Percentiles rank a stretch among this genome's conserved stretches.
phyloP scores from a whole-genome alignment of 2,329 filamentous ascomycete genomes.

The Alternaria brassicicola region DNA sequence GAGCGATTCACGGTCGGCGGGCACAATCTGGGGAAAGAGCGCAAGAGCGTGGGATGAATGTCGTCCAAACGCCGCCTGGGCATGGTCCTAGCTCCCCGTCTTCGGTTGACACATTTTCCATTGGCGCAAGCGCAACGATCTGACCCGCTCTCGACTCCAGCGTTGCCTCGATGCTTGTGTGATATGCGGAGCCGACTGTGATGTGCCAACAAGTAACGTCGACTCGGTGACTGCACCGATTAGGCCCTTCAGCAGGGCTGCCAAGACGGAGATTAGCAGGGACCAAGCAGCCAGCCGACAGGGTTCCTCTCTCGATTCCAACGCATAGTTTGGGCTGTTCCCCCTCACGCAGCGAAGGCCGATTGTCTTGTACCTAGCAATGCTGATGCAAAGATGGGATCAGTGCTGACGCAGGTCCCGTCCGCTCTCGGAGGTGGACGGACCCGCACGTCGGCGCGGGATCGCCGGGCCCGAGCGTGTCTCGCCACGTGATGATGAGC shows the following conservation, averaged over 20 bases:
- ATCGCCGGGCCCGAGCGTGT: slow-evolving; percentile 2
- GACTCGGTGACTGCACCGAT: slow-evolving; percentile 5
- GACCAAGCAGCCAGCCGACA: not conserved
- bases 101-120: slow-evolving; percentile 24
- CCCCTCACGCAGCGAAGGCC: not conserved
- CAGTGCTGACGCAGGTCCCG: slow-evolving; percentile 7
- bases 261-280: not conserved
- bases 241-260: not conserved
- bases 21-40: slow-evolving; percentile 39
- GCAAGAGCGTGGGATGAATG: slow-evolving; percentile 35
- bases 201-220: slow-evolving; percentile 9
- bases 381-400: not conserved
- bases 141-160: slow-evolving; percentile 6
- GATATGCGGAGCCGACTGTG: not conserved
- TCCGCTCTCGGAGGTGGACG: too few species aligned
- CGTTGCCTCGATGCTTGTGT: not conserved
- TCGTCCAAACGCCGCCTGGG: slow-evolving; percentile 17
- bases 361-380: not conserved
- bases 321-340: not conserved
- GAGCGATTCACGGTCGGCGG: slow-evolving; percentile 19
- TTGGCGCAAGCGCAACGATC: slow-evolving; percentile 17
- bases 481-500: slow-evolving; percentile 19
- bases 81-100: slow-evolving; percentile 25
- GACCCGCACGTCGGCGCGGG: too few species aligned
- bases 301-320: not conserved